Percentiles rank a stretch among this genome's conserved stretches.
Conservation (phyloP, 441 rosid genomes). For the Raphanus hybrid region DNA sequence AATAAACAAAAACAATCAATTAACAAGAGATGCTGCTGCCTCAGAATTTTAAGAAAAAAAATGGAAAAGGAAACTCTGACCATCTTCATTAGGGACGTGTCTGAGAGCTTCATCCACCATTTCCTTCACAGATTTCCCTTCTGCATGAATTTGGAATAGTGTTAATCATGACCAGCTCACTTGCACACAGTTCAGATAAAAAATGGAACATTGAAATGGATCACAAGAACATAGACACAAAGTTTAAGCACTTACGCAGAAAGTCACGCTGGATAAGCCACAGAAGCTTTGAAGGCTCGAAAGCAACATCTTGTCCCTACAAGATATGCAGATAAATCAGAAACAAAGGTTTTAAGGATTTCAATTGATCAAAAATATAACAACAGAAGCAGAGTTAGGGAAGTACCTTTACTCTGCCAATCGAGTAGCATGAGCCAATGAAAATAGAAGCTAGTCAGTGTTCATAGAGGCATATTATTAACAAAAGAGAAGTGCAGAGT, state of each 20-base stretch:
- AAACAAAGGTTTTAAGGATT: slow-evolving; percentile 27
- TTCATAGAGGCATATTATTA: slow-evolving; percentile 28
- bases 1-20: slow-evolving; percentile 29
- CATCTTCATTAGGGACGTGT: slow-evolving; percentile 83
- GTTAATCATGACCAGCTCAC: slow-evolving; percentile 20
- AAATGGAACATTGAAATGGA: no score
- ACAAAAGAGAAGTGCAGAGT: slow-evolving; percentile 34
- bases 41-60: slow-evolving; percentile 13
- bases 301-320: slow-evolving; percentile 98
- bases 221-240: no score
- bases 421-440: slow-evolving; percentile 43
- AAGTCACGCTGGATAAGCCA: slow-evolving; percentile 99
- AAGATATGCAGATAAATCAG: slow-evolving; percentile 41
- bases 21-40: slow-evolving; percentile 15
- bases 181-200: no score
- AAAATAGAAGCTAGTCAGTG: slow-evolving; percentile 52
- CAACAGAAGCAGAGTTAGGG: slow-evolving; percentile 26
- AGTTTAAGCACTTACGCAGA: slow-evolving; percentile 66
- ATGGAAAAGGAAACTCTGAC: slow-evolving; percentile 59
- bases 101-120: slow-evolving; percentile 96
- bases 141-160: slow-evolving; percentile 50
- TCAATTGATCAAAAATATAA: slow-evolving; percentile 20
- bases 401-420: slow-evolving; percentile 92
- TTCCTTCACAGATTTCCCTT: slow-evolving; percentile 95
- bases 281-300: slow-evolving; percentile 92